These are phyloP conservation scores for Cymodocea nodosa DNA, from an alignment of 116 monocot genomes.

Conservation along the genomic window DNA sequence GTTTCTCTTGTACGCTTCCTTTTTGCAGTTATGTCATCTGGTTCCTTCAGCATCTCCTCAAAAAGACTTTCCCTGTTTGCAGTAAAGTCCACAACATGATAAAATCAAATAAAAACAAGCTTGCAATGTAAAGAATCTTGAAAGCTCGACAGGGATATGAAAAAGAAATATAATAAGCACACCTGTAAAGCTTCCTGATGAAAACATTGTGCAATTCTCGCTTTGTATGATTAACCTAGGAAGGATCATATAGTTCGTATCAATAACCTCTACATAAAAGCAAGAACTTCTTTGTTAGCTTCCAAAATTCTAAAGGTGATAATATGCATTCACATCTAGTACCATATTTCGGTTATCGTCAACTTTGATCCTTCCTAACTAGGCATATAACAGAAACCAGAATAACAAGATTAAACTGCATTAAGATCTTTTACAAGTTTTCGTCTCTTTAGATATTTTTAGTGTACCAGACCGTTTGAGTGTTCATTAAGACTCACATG, in stretches of 20 bases:
- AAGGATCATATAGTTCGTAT: neutral
- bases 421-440: too few species aligned
- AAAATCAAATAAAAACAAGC: neutral
- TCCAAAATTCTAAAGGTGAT: too few species aligned
- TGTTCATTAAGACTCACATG: too few species aligned
- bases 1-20: slow-evolving; percentile 69
- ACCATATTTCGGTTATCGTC: too few species aligned
- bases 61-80: slow-evolving; percentile 65
- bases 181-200: slow-evolving; percentile 94
- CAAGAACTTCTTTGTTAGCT: too few species aligned
- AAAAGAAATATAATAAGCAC: neutral
- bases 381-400: too few species aligned
- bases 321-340: too few species aligned
- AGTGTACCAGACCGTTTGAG: too few species aligned
- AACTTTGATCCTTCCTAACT: too few species aligned
- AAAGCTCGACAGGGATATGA: neutral
- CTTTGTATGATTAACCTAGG: slow-evolving; percentile 89
- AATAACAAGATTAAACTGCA: too few species aligned
- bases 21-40: slow-evolving; percentile 69
- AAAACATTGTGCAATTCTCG: slow-evolving; percentile 94
- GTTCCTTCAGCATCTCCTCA: slow-evolving; percentile 89
- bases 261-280: too few species aligned
- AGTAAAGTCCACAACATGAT: neutral
- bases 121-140: neutral
- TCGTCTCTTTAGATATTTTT: too few species aligned